Percentiles rank a stretch among this genome's conserved stretches.
These are phyloP conservation scores for Kondoa subrosea DNA, from an alignment of 768 basidiomycete species.

Conservation along the genomic window DNA sequence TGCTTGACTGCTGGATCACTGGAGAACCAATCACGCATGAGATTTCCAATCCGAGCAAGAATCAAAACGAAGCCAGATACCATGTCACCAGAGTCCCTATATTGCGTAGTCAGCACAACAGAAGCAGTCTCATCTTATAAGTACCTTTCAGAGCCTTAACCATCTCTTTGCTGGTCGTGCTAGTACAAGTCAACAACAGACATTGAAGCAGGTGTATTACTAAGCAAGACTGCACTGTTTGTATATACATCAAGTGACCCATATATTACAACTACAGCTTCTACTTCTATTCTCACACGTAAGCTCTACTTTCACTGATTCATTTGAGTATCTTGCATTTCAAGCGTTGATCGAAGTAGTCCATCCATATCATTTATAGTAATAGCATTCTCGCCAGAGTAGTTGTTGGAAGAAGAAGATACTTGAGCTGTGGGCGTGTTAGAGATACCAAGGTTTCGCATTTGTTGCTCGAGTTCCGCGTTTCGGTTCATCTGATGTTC, in stretches of 20 bases:
- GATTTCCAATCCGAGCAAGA: background rate
- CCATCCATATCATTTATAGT: too few species aligned
- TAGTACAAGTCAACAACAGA: too few species aligned
- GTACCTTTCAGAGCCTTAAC: background rate
- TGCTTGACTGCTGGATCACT: conserved; percentile 82
- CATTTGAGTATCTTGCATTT: too few species aligned
- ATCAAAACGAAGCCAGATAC: background rate
- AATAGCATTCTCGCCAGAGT: background rate
- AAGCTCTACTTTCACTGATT: too few species aligned
- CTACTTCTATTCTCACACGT: too few species aligned
- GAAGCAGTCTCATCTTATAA: background rate
- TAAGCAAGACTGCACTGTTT: background rate
- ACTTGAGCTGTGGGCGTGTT: background rate
- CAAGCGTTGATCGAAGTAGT: too few species aligned
- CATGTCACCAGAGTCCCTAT: background rate
- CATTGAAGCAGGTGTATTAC: background rate
- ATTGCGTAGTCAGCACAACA: background rate
- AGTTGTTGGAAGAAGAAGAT: background rate
- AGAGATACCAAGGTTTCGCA: background rate
- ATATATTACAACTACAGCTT: too few species aligned
- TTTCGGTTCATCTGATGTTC: background rate
- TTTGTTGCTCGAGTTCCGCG: background rate
- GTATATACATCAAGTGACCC: too few species aligned
- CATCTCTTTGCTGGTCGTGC: background rate
- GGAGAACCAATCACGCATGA: background rate